Percentiles rank a stretch among this genome's conserved stretches.
Conservation (phyloP, 2,329 filamentous ascomycete species). For the Clonostachys rosea region DNA sequence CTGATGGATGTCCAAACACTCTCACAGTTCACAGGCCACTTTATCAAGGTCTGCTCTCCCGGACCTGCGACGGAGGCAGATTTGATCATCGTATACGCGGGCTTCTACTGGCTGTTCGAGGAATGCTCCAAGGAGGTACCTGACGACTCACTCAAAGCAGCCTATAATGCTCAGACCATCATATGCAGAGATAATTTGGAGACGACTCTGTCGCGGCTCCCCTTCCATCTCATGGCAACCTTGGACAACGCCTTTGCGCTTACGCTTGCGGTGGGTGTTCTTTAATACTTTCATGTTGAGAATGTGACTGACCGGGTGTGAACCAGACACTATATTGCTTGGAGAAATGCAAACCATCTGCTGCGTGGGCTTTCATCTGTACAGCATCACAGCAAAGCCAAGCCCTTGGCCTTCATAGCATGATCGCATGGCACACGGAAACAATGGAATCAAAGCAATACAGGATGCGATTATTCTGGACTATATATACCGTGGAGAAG, state of each 20-base stretch:
- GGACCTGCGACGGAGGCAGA: conserved; percentile 7
- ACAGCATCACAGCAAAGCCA: neutral
- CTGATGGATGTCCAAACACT: neutral
- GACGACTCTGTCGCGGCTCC: conserved; percentile 9
- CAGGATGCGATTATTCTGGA: conserved; percentile 12
- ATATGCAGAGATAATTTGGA: conserved; percentile 11
- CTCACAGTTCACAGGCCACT: neutral
- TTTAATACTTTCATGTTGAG: neutral
- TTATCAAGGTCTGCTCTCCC: conserved; percentile 8
- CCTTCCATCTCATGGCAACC: conserved; percentile 8
- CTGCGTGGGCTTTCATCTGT: neutral
- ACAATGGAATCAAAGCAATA: neutral
- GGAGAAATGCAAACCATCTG: neutral
- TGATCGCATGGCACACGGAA: neutral
- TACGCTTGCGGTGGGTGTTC: neutral
- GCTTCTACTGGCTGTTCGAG: conserved; percentile 10
- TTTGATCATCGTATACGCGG: conserved; percentile 9
- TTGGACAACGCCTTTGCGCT: conserved; percentile 7
- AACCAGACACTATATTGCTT: neutral
- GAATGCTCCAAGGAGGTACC: conserved; percentile 7
- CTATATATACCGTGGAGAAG: conserved; percentile 15
- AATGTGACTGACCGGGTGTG: neutral
- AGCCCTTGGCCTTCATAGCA: conserved; percentile 1
- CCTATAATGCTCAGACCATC: conserved; percentile 6
- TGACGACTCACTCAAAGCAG: neutral